Evolutionary conservation across 192 early-diverging fungal genomes (phyloP).

Genomic region (Entophlyctis helioformis): DNA sequence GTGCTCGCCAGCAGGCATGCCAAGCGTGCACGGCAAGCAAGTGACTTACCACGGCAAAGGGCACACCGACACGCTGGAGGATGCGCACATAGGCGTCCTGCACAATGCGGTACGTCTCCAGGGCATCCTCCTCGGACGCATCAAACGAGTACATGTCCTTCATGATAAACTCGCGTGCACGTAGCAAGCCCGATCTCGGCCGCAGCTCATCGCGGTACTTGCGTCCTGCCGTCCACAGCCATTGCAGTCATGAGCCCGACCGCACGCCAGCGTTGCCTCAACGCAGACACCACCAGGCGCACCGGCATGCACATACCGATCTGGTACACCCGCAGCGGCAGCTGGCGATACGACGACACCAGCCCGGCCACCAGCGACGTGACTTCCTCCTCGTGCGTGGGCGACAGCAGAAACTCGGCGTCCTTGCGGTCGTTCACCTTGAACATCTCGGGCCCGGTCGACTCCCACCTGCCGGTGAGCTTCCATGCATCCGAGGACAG

Average conservation of each 20-base stretch:
- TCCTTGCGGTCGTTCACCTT: conserved; percentile 67
- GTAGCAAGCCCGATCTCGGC: conserved; percentile 69
- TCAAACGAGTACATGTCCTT: conserved; percentile 93
- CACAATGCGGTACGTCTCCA: conserved; percentile 67
- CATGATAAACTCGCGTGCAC: conserved; percentile 91
- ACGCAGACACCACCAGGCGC: background rate
- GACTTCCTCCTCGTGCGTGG: conserved; percentile 91
- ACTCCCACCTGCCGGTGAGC: conserved; percentile 66
- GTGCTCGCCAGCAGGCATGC: too few relatives aligned
- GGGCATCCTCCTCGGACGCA: conserved; percentile 45
- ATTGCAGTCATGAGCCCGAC: too few relatives aligned
- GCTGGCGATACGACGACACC: conserved; percentile 54
- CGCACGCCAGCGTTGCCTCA: too few relatives aligned
- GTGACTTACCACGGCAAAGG: conserved; percentile 54
- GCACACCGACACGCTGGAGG: conserved; percentile 63
- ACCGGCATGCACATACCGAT: conserved; percentile 31
- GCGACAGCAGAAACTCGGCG: conserved; percentile 56
- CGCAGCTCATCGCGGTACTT: conserved; percentile 74
- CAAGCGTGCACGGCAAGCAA: background rate
- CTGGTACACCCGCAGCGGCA: conserved; percentile 82
- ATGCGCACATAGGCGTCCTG: conserved; percentile 62
- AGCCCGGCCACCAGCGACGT: conserved; percentile 58
- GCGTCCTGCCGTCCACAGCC: conserved; percentile 23
- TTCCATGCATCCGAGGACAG: conserved; percentile 63
- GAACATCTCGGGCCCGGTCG: conserved; percentile 61